phyloP scores from a whole-genome alignment of 1,139 yeast species.

The Nakaseomyces kungkrabaensis region DNA sequence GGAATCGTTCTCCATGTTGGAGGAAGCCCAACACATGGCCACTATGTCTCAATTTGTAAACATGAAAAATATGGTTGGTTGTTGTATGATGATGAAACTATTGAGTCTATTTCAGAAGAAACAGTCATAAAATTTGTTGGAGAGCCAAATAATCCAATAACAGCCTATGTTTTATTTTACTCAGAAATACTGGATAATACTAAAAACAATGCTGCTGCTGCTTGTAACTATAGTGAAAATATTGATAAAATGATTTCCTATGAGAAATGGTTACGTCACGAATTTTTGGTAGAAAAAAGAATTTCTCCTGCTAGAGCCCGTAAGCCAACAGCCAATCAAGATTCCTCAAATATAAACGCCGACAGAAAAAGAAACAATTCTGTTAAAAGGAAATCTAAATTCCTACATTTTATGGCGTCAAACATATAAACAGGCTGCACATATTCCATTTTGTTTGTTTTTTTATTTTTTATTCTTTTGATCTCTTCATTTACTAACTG shows the following conservation, averaged over 20 bases:
- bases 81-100: conserved; percentile 89
- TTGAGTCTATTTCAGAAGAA: conserved; percentile 74
- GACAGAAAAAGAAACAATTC: neutral
- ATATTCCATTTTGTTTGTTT: neutral
- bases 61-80: conserved; percentile 79
- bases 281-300: neutral
- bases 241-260: conserved; percentile 18
- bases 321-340: conserved; percentile 3
- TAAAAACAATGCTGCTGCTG: neutral
- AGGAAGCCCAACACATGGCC: conserved; percentile 97
- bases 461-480: neutral
- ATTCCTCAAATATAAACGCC: conserved; percentile 3
- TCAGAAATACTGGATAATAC: conserved; percentile 28
- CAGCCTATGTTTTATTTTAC: conserved; percentile 85
- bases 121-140: conserved; percentile 86
- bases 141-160: conserved; percentile 77
- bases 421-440: neutral
- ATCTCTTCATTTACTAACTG: neutral
- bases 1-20: conserved; percentile 92
- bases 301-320: neutral
- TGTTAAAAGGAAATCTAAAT: conserved; percentile 8
- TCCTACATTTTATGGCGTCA: conserved; percentile 11
- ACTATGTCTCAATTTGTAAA: conserved; percentile 80
- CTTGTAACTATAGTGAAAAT: conserved; percentile 7
- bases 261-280: conserved; percentile 18